A percentile compares a stretch with the other conserved stretches of the same genome.
phyloP scores from a whole-genome alignment of 31 red algal genomes.

The Odonthalia washingtoniensis region DNA sequence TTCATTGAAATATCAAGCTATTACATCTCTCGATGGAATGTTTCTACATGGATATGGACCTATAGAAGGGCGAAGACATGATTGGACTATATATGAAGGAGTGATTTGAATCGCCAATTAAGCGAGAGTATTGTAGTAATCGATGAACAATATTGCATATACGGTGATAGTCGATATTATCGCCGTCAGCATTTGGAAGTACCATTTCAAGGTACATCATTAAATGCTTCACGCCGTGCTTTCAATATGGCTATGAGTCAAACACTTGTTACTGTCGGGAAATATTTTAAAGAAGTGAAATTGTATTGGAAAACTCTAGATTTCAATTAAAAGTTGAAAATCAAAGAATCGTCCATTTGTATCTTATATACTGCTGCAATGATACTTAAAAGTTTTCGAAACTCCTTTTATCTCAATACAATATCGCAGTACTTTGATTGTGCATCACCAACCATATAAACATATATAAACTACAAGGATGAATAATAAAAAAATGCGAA shows the following conservation, averaged over 20 bases:
- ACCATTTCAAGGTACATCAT: conserved; percentile 12
- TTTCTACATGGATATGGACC: too few relatives aligned
- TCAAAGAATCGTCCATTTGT: too few relatives aligned
- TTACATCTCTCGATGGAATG: too few relatives aligned
- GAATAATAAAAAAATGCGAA: too few relatives aligned
- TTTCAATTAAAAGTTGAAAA: background rate
- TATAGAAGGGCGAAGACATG: too few relatives aligned
- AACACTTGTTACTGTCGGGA: background rate
- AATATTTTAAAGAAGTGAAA: conserved; percentile 28
- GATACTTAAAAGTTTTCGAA: conserved; percentile 11
- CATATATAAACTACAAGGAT: too few relatives aligned
- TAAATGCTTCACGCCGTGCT: background rate
- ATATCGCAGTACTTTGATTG: conserved; percentile 17
- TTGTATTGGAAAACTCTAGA: conserved; percentile 1
- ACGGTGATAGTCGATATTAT: conserved; percentile 21
- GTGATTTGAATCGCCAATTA: too few relatives aligned
- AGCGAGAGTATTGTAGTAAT: too few relatives aligned
- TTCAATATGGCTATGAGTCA: conserved; percentile 14
- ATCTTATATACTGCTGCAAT: background rate
- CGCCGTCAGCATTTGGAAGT: background rate
- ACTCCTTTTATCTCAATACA: conserved; percentile 4
- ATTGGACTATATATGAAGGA: too few relatives aligned
- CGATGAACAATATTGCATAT: background rate
- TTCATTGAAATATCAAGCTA: too few relatives aligned
- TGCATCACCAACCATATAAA: background rate